A percentile compares a stretch with the other conserved stretches of the same genome.
Evolutionary conservation across 768 basidiomycete genomes (phyloP).

Genomic region (Psilocybe tampanensis): DNA sequence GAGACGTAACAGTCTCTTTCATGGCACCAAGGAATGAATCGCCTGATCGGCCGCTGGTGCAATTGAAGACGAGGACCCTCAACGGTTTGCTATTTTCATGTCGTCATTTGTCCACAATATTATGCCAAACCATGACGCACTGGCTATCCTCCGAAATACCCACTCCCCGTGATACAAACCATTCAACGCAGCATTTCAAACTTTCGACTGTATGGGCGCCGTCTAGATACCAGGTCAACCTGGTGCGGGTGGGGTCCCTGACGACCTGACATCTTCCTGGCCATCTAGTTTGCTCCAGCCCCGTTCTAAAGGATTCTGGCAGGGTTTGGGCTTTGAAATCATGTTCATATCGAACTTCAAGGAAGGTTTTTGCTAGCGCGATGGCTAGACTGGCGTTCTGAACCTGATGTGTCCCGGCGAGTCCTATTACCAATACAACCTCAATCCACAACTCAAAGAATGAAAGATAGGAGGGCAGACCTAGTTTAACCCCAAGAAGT

Average conservation of each 20-base stretch:
- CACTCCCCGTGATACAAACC: slow-evolving; percentile 74
- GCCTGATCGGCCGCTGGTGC: slow-evolving; percentile 88
- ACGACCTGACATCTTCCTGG: slow-evolving; percentile 94
- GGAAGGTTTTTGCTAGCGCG: slow-evolving; percentile 66
- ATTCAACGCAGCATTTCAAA: slow-evolving; percentile 81
- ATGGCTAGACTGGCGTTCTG: slow-evolving; percentile 90
- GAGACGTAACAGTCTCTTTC: slow-evolving; percentile 49
- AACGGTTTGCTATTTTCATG: slow-evolving; percentile 23
- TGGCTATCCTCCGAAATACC: slow-evolving; percentile 36
- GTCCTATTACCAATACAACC: slow-evolving; percentile 52
- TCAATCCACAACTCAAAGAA: slow-evolving; percentile 2
- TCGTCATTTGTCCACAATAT: background rate
- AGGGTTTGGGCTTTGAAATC: slow-evolving; percentile 37
- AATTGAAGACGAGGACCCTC: slow-evolving; percentile 90
- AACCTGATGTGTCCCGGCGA: slow-evolving; percentile 84
- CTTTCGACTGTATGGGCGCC: slow-evolving; percentile 96
- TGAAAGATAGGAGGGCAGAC: slow-evolving; percentile 33
- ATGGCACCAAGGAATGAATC: slow-evolving; percentile 66
- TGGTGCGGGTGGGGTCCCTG: slow-evolving; percentile 51
- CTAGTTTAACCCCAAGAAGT: slow-evolving; percentile 61
- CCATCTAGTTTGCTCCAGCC: slow-evolving; percentile 77
- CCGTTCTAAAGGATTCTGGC: slow-evolving; percentile 55
- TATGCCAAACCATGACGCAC: slow-evolving; percentile 1
- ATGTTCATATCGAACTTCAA: slow-evolving; percentile 36
- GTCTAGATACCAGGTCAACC: slow-evolving; percentile 86